Evolutionary conservation across 2,329 filamentous ascomycete genomes (phyloP).

Genomic region (Alternaria sp.): DNA sequence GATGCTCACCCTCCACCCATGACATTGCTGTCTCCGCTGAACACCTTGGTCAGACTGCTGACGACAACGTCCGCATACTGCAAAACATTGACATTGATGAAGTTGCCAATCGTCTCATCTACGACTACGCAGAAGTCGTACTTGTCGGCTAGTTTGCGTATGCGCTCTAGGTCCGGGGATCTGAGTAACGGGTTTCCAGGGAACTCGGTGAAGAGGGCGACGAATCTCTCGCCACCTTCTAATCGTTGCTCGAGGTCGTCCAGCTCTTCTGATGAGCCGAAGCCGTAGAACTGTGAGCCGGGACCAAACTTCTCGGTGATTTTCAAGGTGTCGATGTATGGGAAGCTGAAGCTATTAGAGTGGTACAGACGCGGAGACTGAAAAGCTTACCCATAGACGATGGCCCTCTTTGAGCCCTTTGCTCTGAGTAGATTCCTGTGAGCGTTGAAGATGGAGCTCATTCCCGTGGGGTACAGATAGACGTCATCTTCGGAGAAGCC

Average conservation of each 20-base stretch:
- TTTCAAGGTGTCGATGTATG: slow-evolving; percentile 96
- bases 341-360: slow-evolving; percentile 63
- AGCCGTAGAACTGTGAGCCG: slow-evolving; percentile 86
- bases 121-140: slow-evolving; percentile 91
- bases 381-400: slow-evolving; percentile 73
- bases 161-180: slow-evolving; percentile 83
- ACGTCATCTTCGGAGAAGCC: slow-evolving; percentile 85
- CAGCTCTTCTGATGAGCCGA: slow-evolving; percentile 76
- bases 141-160: slow-evolving; percentile 77
- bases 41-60: slow-evolving; percentile 94
- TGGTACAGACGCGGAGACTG: background rate
- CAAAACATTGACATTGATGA: slow-evolving; percentile 92
- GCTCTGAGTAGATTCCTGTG: slow-evolving; percentile 75
- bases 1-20: slow-evolving; percentile 78
- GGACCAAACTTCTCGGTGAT: slow-evolving; percentile 93
- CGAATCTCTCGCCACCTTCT: slow-evolving; percentile 73
- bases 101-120: slow-evolving; percentile 96
- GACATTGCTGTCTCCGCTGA: slow-evolving; percentile 96
- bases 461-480: slow-evolving; percentile 85
- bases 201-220: slow-evolving; percentile 92
- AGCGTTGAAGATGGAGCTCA: slow-evolving; percentile 93
- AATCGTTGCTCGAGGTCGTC: slow-evolving; percentile 81
- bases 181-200: slow-evolving; percentile 89
- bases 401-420: slow-evolving; percentile 72
- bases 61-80: slow-evolving; percentile 90